Percentiles rank a stretch among this genome's conserved stretches.
These are phyloP conservation scores for Yamadazyma taylorii DNA, from an alignment of 1,139 yeast species.

Conservation along the genomic window DNA sequence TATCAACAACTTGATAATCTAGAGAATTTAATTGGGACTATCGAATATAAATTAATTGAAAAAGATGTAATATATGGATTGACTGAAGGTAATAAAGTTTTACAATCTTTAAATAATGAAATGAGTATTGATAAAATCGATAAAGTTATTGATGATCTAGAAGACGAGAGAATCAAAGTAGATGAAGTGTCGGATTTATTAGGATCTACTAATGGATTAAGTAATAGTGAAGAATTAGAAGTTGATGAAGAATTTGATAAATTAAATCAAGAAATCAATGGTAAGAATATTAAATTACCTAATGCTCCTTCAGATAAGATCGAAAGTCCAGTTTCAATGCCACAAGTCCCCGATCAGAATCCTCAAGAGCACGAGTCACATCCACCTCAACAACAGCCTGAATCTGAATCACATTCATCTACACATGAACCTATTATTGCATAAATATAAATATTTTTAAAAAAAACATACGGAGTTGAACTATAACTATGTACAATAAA, in stretches of 20 bases:
- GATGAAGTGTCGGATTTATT: slow-evolving; percentile 57
- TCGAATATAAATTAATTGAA: slow-evolving; percentile 88
- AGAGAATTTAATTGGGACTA: slow-evolving; percentile 69
- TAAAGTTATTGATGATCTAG: slow-evolving; percentile 76
- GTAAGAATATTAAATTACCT: slow-evolving; percentile 21
- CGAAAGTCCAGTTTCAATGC: slow-evolving; percentile 19
- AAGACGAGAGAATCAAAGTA: slow-evolving; percentile 78
- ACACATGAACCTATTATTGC: slow-evolving; percentile 7
- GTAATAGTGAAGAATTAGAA: slow-evolving; percentile 60
- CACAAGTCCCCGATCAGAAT: slow-evolving; percentile 23
- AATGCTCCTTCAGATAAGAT: slow-evolving; percentile 8
- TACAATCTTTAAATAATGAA: slow-evolving; percentile 73
- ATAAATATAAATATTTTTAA: slow-evolving; percentile 2
- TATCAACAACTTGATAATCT: slow-evolving; percentile 76
- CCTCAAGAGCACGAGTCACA: slow-evolving; percentile 5
- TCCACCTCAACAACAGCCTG: slow-evolving; percentile 1
- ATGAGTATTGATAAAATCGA: slow-evolving; percentile 81
- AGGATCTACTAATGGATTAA: slow-evolving; percentile 42
- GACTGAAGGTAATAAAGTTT: slow-evolving; percentile 73
- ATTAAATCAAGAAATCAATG: slow-evolving; percentile 44
- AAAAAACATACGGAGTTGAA: not conserved
- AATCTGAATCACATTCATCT: no score
- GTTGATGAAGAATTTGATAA: slow-evolving; percentile 63
- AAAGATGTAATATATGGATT: slow-evolving; percentile 80
- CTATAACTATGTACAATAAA: slow-evolving; percentile 8